Base-by-base conservation (phyloP, 2,329 filamentous ascomycete genomes). In the Fusarium piperis region DNA sequence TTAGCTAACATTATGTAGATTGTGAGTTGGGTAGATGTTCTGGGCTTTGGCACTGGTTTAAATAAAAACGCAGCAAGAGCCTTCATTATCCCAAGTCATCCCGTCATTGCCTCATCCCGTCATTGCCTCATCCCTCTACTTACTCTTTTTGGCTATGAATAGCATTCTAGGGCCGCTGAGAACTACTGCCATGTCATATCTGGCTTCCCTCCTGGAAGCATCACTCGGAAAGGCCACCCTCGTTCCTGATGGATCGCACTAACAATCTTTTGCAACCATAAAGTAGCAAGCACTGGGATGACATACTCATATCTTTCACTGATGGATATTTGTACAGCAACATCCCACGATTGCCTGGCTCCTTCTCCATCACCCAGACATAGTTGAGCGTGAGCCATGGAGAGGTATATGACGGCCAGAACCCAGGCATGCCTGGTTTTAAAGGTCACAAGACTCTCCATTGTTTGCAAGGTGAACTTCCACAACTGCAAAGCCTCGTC, bases 171-270 rank as follows among this genome's bases (percentile, higher is more conserved):
- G 32, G 16, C 13, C 16, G 5, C 4, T 13, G 1, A 23, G 33
- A 5, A n/a, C 8, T 57, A 72, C 12, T 58, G 23, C 74, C 75
- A 75, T 0, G 68, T 73, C 10, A 77, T 23, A 44, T 79, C 76
- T 7, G 75, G 76, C 12, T 69, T 77, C 1, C 77, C 78, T 0
- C 75, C 75, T 0, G 79, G 79, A n/a, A 79, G 62, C 75, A 79
- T 80, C 35, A 80, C 78, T 0, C 77, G 69, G n/a, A 81, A 71
- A 1, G 74, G 71, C 79, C 79, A 81, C 0, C 76, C 76, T 23
- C 77, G 72, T 0, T 51, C 28, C 26, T 67, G 56, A 39, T 79
- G 72, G 3, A 79, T 75, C 9, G 72, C 72, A 1, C 53, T 62
- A 11, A 74, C 77, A 38, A 81, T 71, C 56, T 70, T 74, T 1